Percentiles rank a stretch among this genome's conserved stretches.
Conservation (phyloP, 371 early-diverging fungal species). For the Mucor saturninus region DNA sequence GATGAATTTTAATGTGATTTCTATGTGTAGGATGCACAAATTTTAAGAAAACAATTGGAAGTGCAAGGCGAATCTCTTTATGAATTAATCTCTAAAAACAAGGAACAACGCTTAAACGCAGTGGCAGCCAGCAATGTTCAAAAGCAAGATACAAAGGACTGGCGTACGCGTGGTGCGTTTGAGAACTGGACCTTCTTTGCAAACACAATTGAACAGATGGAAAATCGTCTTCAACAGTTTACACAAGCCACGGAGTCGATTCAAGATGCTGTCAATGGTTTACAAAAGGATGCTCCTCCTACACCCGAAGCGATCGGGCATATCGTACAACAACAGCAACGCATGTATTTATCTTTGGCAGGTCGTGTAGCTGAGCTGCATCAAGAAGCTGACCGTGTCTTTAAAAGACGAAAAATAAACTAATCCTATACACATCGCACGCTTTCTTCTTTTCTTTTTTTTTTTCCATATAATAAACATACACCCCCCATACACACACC, state of each 20-base stretch:
- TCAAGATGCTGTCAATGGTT: slow-evolving; percentile 17
- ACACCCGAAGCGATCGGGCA: slow-evolving; percentile 11
- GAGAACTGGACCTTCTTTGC: slow-evolving; percentile 29
- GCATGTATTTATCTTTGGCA: slow-evolving; percentile 24
- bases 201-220: slow-evolving; percentile 7
- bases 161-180: slow-evolving; percentile 22
- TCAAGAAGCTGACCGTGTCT: slow-evolving; percentile 23
- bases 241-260: slow-evolving; percentile 8
- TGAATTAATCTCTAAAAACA: slow-evolving; percentile 21
- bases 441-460: too few species aligned
- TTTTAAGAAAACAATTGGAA: slow-evolving; percentile 20
- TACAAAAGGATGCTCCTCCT: slow-evolving; percentile 4
- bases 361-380: slow-evolving; percentile 26
- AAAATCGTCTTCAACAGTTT: slow-evolving; percentile 13
- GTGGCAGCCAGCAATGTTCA: slow-evolving; percentile 14
- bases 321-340: slow-evolving; percentile 9
- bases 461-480: too few species aligned
- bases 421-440: not conserved
- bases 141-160: slow-evolving; percentile 17
- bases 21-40: slow-evolving; percentile 23
- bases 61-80: slow-evolving; percentile 13
- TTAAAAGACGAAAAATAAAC: slow-evolving; percentile 20
- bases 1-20: not conserved
- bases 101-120: slow-evolving; percentile 18
- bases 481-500: too few species aligned